Evolutionary conservation across 805 yeast species (phyloP).

Genomic region (Sungouiella blattae): DNA sequence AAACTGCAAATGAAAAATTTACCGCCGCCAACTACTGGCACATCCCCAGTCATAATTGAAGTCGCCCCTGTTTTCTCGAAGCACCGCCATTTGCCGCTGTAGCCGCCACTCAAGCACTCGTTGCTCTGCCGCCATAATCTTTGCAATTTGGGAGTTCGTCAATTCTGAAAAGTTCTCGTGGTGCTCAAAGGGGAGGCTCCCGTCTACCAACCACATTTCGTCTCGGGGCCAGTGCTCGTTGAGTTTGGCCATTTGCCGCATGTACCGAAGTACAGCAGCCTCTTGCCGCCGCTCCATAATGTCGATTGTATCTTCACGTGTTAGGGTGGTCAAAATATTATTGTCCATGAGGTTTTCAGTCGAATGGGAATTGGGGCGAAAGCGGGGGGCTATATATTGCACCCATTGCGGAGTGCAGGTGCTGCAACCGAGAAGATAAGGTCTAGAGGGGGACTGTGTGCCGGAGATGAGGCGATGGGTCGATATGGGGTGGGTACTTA

Average conservation of each 20-base stretch:
- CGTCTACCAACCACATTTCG: neutral
- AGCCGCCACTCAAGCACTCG: constrained; percentile 5
- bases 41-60: too few relatives aligned
- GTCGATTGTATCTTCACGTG: constrained; percentile 48
- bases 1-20: too few relatives aligned
- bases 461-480: too few relatives aligned
- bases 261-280: constrained; percentile 63
- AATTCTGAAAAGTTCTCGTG: constrained; percentile 2
- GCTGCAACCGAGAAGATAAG: too few relatives aligned
- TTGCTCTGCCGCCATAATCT: constrained; percentile 9
- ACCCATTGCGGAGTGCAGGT: too few relatives aligned
- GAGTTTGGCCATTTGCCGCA: constrained; percentile 55
- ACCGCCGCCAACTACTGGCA: too few relatives aligned
- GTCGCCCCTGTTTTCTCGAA: too few relatives aligned
- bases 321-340: constrained; percentile 2
- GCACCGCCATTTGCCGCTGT: constrained; percentile 4
- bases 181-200: neutral
- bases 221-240: constrained; percentile 45
- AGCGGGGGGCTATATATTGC: too few relatives aligned
- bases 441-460: too few relatives aligned
- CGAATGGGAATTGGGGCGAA: neutral
- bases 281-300: constrained; percentile 73
- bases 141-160: constrained; percentile 6
- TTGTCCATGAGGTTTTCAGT: neutral
- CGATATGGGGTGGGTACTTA: too few relatives aligned